phyloP scores from a whole-genome alignment of 2,329 filamentous ascomycete genomes.

The Exophiala aquamarina region DNA sequence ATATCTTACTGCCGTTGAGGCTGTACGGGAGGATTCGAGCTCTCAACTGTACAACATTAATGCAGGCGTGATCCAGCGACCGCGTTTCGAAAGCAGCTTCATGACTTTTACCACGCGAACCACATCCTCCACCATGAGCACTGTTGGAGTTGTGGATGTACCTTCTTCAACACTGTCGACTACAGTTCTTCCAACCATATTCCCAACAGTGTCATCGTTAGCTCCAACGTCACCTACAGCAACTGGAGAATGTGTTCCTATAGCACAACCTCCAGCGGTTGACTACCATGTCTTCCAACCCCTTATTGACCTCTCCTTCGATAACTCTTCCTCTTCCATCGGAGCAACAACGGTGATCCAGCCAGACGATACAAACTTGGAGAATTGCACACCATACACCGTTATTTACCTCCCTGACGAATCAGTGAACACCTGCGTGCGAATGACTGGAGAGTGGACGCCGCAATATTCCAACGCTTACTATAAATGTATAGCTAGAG shows the following conservation, averaged over 20 bases:
- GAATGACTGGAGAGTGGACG: constrained; percentile 10
- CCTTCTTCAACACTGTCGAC: constrained; percentile 6
- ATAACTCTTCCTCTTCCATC: not conserved
- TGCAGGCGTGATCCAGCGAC: not conserved
- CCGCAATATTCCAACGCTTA: constrained; percentile 6
- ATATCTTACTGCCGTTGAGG: not conserved
- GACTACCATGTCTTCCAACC: constrained; percentile 11
- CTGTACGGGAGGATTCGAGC: not conserved
- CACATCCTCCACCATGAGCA: constrained; percentile 1
- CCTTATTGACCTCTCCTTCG: constrained; percentile 7
- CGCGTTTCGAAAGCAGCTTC: not conserved
- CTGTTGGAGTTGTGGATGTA: not conserved
- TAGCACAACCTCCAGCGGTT: not conserved
- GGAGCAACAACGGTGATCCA: constrained; percentile 4
- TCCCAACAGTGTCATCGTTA: too few relatives aligned
- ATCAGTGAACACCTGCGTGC: constrained; percentile 1
- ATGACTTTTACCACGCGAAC: constrained; percentile 4
- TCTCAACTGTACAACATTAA: not conserved
- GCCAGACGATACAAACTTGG: constrained; percentile 7
- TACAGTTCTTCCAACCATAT: not conserved
- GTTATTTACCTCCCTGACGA: not conserved
- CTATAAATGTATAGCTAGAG: constrained; percentile 10
- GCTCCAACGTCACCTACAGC: not conserved
- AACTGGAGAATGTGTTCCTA: constrained; percentile 3
- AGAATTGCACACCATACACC: constrained; percentile 3